Base-by-base conservation (phyloP, 1,284 basidiomycete species). In the Ustilago cynodontis region DNA sequence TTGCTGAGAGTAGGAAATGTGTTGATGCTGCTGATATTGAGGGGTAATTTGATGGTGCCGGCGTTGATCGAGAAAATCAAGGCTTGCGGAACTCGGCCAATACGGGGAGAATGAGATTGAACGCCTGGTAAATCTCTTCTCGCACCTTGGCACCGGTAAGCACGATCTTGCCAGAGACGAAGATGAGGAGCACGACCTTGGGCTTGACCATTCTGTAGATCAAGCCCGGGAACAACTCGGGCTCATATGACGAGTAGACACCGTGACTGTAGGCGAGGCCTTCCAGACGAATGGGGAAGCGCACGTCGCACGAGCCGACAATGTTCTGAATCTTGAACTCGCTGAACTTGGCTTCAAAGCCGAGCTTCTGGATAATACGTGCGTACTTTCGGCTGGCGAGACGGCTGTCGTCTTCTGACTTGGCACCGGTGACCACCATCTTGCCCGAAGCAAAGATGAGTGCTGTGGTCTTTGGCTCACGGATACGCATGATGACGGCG, bases 301-400 rank as follows among this genome's bases (percentile, higher is more conserved):
- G 97, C 83, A 99, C 97, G 86, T 99, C 97, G 87, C 97, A 99
- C 3, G 82, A 85, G 37, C 97, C 97, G 57, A 99, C 97, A 62
- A 99, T 99, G 87, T 99, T 99, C 89, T 99, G 96, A 64, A 99
- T 99, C 89, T 99, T 99, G 90, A 99, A 99, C 88, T 99, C 96
- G 62, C 94, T 94, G 87, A 99, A 99, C 88, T 98, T 98, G 84
- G 97, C 95, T 79, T 99, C 96, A 87, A 99, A 99, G 39, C 97
- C 97, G 50, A 99, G 92, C 88, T 99, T 99, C 88, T 99, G 97
- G 57, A 99, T 96, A 85, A 99, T 99, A 70, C 97, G 93, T 53
- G 97, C 97, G 87, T 99, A 99, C 88, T 99, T 99, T 86, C 97
- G 92, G 80, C 95, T 96, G 55, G 97, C 97, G 65, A 99, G 88